A percentile compares a stretch with the other conserved stretches of the same genome.
Conservation (phyloP, 1,139 yeast genomes). For the Casaregolazyma suthepensis region DNA sequence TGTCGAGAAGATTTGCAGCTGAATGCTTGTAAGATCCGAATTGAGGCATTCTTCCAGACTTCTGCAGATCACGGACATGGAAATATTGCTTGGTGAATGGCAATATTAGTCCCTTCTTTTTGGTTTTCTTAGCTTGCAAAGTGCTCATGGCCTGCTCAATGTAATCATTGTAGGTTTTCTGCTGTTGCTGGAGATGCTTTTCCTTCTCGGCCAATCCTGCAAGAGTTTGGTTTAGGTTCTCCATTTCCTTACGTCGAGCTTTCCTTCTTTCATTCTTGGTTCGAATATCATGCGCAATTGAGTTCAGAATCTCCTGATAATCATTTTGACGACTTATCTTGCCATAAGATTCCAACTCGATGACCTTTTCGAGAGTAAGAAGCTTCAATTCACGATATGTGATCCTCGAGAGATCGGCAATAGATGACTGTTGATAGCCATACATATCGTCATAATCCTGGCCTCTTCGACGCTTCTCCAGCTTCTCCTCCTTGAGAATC, state of each 20-base stretch:
- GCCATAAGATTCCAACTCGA: conserved; percentile 70
- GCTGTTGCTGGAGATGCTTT: conserved; percentile 51
- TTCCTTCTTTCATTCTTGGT: conserved; percentile 68
- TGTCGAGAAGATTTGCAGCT: conserved; percentile 69
- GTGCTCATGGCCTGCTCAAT: conserved; percentile 61
- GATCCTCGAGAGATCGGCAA: conserved; percentile 50
- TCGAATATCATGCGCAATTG: conserved; percentile 78
- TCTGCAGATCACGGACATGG: conserved; percentile 66
- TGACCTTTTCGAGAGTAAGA: conserved; percentile 64
- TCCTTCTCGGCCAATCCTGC: conserved; percentile 58
- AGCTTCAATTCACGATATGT: conserved; percentile 74
- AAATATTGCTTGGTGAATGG: conserved; percentile 77
- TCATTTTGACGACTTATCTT: conserved; percentile 60
- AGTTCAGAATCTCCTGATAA: conserved; percentile 74
- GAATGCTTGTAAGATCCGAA: conserved; percentile 83
- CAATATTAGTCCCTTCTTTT: conserved; percentile 44
- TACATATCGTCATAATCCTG: conserved; percentile 17
- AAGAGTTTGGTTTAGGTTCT: conserved; percentile 54
- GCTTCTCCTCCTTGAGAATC: conserved; percentile 46
- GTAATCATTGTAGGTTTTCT: conserved; percentile 61
- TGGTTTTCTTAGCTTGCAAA: conserved; percentile 50
- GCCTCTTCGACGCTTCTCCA: conserved; percentile 19
- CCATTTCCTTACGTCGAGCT: conserved; percentile 56
- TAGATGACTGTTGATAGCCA: conserved; percentile 24
- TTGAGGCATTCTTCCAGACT: conserved; percentile 60